phyloP scores from a whole-genome alignment of 2,329 filamentous ascomycete species.

The Pyrenochaeta sp. region DNA sequence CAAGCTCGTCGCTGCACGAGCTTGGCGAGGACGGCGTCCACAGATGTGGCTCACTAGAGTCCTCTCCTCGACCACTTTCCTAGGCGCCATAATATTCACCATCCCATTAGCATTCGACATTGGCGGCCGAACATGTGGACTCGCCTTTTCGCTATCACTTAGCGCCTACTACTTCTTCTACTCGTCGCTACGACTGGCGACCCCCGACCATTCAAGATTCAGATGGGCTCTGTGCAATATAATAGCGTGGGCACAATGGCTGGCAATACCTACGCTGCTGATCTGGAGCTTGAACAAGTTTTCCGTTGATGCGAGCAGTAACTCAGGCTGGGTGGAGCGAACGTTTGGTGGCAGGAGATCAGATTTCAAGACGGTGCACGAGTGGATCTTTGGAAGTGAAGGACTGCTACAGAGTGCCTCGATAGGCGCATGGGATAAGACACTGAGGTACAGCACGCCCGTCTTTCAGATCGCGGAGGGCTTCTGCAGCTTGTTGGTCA shows the following conservation, averaged over 20 bases:
- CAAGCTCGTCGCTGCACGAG: constrained; percentile 57
- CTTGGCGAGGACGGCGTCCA: constrained; percentile 56
- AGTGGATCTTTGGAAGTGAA: constrained; percentile 89
- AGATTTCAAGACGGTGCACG: constrained; percentile 71
- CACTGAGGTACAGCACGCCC: constrained; percentile 88
- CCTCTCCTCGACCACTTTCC: constrained; percentile 82
- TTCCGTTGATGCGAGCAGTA: constrained; percentile 82
- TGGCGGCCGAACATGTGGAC: constrained; percentile 89
- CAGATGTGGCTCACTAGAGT: constrained; percentile 86
- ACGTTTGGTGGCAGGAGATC: constrained; percentile 75
- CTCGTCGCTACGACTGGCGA: constrained; percentile 80
- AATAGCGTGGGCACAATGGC: constrained; percentile 81
- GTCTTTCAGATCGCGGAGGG: constrained; percentile 95
- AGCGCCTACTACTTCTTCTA: constrained; percentile 91
- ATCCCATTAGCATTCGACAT: constrained; percentile 98
- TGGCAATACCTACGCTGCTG: constrained; percentile 83
- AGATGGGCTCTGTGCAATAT: constrained; percentile 74
- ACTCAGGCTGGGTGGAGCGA: constrained; percentile 78
- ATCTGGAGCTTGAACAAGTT: constrained; percentile 98
- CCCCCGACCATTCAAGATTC: constrained; percentile 79
- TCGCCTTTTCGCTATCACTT: constrained; percentile 90
- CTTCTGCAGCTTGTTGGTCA: constrained; percentile 95
- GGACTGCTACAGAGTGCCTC: constrained; percentile 82
- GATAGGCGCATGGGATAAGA: constrained; percentile 87
- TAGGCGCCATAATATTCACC: constrained; percentile 91